A percentile compares a stretch with the other conserved stretches of the same genome.
phyloP scores from a whole-genome alignment of 345 rosid species.

The Reutealis trisperma region DNA sequence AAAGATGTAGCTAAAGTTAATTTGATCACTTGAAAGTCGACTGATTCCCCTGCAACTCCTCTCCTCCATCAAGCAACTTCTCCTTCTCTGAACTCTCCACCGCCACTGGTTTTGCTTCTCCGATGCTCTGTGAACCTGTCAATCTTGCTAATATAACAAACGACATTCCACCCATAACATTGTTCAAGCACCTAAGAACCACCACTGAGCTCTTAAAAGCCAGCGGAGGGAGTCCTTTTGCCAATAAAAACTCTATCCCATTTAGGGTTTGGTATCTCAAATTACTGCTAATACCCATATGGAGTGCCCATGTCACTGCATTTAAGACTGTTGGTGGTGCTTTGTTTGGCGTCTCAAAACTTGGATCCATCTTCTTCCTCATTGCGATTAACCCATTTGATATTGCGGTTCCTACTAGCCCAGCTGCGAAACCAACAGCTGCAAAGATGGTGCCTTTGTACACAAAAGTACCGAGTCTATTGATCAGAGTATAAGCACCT shows the following conservation, averaged over 20 bases:
- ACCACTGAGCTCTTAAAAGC: slow-evolving; percentile 85
- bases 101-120: slow-evolving; percentile 11
- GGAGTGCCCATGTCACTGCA: slow-evolving; percentile 83
- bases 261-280: slow-evolving; percentile 90
- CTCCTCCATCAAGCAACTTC: slow-evolving; percentile 19
- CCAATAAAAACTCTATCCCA: slow-evolving; percentile 77
- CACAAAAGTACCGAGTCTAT: slow-evolving; percentile 72
- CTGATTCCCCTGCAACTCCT: slow-evolving; percentile 16
- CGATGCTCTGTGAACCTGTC: slow-evolving; percentile 85
- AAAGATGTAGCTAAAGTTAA: not conserved
- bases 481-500: slow-evolving; percentile 51
- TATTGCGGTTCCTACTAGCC: slow-evolving; percentile 81
- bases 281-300: slow-evolving; percentile 93
- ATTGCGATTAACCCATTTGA: slow-evolving; percentile 75
- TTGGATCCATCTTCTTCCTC: slow-evolving; percentile 98
- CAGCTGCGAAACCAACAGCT: slow-evolving; percentile 86
- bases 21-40: slow-evolving; percentile 16
- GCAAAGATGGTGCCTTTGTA: slow-evolving; percentile 89
- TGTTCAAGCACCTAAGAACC: slow-evolving; percentile 72
- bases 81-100: slow-evolving; percentile 21
- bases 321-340: slow-evolving; percentile 85
- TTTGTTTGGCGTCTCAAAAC: slow-evolving; percentile 84
- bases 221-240: slow-evolving; percentile 51
- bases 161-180: slow-evolving; percentile 87
- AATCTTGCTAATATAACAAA: slow-evolving; percentile 89